phyloP scores from a whole-genome alignment of 2,329 filamentous ascomycete genomes.

The Onygena corvina region DNA sequence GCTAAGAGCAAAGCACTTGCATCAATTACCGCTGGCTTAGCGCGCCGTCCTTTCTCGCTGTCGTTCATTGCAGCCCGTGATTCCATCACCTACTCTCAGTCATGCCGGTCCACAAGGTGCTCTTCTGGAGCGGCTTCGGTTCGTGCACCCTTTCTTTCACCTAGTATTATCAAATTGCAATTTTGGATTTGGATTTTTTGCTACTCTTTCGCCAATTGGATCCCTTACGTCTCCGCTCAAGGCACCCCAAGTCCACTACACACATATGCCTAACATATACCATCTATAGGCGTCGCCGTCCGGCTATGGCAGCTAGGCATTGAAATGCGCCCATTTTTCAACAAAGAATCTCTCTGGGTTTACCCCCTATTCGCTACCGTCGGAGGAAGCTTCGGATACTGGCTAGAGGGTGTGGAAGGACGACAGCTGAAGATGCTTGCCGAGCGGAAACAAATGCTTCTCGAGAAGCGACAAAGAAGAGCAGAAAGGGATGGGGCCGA shows the following conservation, averaged over 20 bases:
- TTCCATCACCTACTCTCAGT: conserved; percentile 17
- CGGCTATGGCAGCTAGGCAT: conserved; percentile 96
- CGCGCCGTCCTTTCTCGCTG: not conserved
- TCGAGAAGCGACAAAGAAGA: conserved; percentile 80
- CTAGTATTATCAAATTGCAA: not conserved
- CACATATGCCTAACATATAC: conserved; percentile 9
- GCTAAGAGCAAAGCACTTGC: conserved; percentile 1
- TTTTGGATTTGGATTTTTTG: too few species aligned
- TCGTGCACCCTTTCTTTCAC: not conserved
- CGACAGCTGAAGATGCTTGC: conserved; percentile 64
- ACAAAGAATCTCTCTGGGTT: conserved; percentile 69
- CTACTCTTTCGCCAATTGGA: not conserved
- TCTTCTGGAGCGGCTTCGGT: conserved; percentile 68
- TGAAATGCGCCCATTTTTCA: conserved; percentile 93
- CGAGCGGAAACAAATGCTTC: conserved; percentile 64
- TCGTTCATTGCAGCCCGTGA: conserved; percentile 12
- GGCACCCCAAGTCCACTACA: too few species aligned
- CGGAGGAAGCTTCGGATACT: conserved; percentile 91
- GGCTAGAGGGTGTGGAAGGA: conserved; percentile 81
- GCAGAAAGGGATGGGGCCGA: conserved; percentile 48
- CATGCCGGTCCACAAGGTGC: conserved; percentile 40
- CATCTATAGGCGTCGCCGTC: conserved; percentile 63
- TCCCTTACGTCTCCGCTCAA: too few species aligned
- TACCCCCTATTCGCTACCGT: conserved; percentile 81
- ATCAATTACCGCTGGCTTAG: not conserved